These are phyloP conservation scores for Durusdinium trenchii DNA, from an alignment of 73 alveolate genomes.

Conservation along the genomic window DNA sequence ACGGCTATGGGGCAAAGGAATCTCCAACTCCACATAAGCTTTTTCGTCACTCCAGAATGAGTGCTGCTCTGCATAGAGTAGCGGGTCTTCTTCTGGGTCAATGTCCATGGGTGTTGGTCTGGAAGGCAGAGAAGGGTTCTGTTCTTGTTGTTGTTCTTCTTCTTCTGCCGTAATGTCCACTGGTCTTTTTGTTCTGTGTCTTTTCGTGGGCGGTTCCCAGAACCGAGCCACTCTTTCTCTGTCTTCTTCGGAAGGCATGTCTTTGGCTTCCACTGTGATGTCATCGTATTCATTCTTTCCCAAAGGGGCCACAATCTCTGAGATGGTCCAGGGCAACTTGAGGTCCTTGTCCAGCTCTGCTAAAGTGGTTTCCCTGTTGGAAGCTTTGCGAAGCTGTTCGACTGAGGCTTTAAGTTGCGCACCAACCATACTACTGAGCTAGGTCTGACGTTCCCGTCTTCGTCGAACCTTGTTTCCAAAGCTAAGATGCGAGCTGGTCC, in stretches of 20 bases:
- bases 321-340: slow-evolving; percentile 17
- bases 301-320: slow-evolving; percentile 6
- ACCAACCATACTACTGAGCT: slow-evolving; percentile 39
- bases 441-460: not conserved
- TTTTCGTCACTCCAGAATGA: not conserved
- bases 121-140: too few species aligned
- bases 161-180: too few species aligned
- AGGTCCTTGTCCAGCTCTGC: slow-evolving; percentile 7
- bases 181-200: not conserved
- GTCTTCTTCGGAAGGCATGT: not conserved
- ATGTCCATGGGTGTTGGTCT: not conserved
- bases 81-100: too few species aligned
- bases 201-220: not conserved
- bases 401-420: slow-evolving; percentile 30
- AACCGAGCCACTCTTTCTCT: not conserved
- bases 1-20: not conserved
- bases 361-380: not conserved
- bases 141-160: not conserved
- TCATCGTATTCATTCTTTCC: not conserved
- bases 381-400: slow-evolving; percentile 15
- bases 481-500: not conserved
- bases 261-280: slow-evolving; percentile 17
- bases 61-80: too few species aligned
- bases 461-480: not conserved
- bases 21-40: not conserved